phyloP scores from a whole-genome alignment of 2,329 filamentous ascomycete genomes.

The Bisporella sp. region DNA sequence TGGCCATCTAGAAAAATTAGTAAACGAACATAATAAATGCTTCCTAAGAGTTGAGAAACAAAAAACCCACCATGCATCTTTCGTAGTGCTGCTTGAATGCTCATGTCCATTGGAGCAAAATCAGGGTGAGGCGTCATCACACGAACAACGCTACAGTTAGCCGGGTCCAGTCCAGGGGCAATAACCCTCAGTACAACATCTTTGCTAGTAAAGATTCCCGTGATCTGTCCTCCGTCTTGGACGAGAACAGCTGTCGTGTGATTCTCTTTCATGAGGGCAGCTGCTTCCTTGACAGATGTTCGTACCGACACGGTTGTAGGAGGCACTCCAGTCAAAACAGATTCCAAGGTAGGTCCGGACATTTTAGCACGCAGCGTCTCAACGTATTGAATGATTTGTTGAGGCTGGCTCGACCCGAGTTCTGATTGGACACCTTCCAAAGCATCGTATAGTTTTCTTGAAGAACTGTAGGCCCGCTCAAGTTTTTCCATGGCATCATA shows the following conservation, averaged over 20 bases:
- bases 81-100: constrained; percentile 90
- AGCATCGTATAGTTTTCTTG: constrained; percentile 95
- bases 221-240: constrained; percentile 94
- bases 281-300: constrained; percentile 94
- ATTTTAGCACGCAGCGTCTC: constrained; percentile 93
- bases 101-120: constrained; percentile 98
- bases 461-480: constrained; percentile 94
- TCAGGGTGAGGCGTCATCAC: constrained; percentile 99
- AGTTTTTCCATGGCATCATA: constrained; percentile 99
- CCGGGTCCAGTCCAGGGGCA: constrained; percentile 87
- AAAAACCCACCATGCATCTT: constrained; percentile 94
- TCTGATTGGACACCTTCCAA: constrained; percentile 97
- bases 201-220: constrained; percentile 98
- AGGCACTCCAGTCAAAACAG: constrained; percentile 83
- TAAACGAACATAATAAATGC: not conserved
- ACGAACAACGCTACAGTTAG: constrained; percentile 92
- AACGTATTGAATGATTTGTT: constrained; percentile 98
- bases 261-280: constrained; percentile 95
- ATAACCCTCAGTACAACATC: constrained; percentile 97
- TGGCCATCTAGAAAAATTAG: constrained; percentile 66
- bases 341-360: constrained; percentile 94
- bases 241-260: constrained; percentile 95
- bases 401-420: constrained; percentile 88
- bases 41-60: not conserved
- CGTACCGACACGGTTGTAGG: constrained; percentile 93